Evolutionary conservation across 208 protist genomes (phyloP).

Genomic region (Leishmania tarentolae): DNA sequence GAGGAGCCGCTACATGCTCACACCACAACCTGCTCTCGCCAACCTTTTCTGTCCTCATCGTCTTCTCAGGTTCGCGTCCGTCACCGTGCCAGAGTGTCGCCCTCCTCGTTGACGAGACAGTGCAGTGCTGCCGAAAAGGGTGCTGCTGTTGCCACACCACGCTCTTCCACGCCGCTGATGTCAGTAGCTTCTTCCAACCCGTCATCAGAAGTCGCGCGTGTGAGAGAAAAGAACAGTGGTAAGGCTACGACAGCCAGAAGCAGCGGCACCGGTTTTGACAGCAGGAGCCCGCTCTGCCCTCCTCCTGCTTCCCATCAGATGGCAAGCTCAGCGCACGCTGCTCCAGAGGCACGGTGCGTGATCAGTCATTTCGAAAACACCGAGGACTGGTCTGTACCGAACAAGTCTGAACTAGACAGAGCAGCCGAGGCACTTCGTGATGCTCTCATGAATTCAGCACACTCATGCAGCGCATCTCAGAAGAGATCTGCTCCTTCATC

Average conservation of each 20-base stretch:
- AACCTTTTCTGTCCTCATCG: not conserved
- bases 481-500: not conserved
- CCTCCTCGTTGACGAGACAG: not conserved
- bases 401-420: not conserved
- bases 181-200: not conserved
- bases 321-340: not conserved
- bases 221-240: not conserved
- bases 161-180: not conserved
- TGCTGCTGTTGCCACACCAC: not conserved
- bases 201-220: not conserved
- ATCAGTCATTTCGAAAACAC: not conserved
- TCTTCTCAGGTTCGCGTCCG: not conserved
- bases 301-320: not conserved
- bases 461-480: not conserved
- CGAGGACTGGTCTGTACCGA: not conserved
- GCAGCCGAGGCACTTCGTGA: slow-evolving; percentile 12
- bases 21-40: not conserved
- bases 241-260: not conserved
- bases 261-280: not conserved
- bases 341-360: not conserved
- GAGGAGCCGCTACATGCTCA: not conserved
- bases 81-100: not conserved
- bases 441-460: not conserved
- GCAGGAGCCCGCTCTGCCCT: not conserved
- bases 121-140: too few relatives aligned